Base-by-base conservation (phyloP, 106 monocot species). In the Dioscorea zingiberensis region DNA sequence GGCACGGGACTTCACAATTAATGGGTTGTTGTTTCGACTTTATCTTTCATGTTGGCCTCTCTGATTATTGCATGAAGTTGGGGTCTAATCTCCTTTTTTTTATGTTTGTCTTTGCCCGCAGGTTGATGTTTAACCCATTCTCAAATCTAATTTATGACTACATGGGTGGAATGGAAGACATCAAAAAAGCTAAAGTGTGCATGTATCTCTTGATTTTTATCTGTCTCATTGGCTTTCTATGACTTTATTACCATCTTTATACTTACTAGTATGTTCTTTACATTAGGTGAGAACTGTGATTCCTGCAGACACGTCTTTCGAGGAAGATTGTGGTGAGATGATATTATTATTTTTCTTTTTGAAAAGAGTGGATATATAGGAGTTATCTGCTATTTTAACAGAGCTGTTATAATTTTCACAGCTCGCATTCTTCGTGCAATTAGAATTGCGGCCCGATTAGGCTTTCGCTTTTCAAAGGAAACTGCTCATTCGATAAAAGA, bases 391-490 rank as follows among this genome's bases (percentile, higher is more conserved):
- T n/a, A n/a, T 38, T 38, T 38, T 38, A 6, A 38, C 10, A 10
- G 38, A 10, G 38, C 38, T 38, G 4, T 38, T 61, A 1, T n/a
- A 30, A 68, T 45, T 78, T 62, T 46, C 45, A 58, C 87, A 97
- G 95, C 95, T 78, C 87, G 91, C 48, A 97, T 97, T 73, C 72
- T 97, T 51, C 87, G 95, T 73, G 95, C 87, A 75, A 91, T 97
- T 67, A 85, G 95, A 85, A 87, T 97, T 77, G 95, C 95, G 25
- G 87, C 91, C 81, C 95, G 95, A 38, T 72, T 91, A 64, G 83
- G 78, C n/a, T 97, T 97, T 54, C 80, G 59, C 23, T 88, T 97
- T 80, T 69, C 85, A 28, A 88, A 64, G 81, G 88, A 91, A 76
- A 95, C 91, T 45, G 95, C 91, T 54, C 71, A 75, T 58, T 85